A percentile compares a stretch with the other conserved stretches of the same genome.
Conservation (phyloP, 305 asterid species). For the Solanum aculeatissimum region DNA sequence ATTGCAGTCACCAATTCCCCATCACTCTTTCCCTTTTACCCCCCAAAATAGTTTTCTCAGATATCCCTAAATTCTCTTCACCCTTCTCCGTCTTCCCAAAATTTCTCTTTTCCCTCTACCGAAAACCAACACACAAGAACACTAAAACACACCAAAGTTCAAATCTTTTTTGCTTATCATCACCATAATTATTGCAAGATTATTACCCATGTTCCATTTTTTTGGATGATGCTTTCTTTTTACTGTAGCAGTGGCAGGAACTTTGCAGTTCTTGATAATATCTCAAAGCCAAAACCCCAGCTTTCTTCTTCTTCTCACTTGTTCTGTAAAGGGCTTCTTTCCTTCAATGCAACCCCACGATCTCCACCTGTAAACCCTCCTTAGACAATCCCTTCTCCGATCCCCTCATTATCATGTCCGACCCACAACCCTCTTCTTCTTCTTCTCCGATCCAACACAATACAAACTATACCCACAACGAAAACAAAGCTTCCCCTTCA, state of each 20-base stretch:
- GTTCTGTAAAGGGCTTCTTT: neutral
- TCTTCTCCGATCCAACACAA: conserved; percentile 31
- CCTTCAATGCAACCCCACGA: conserved; percentile 76
- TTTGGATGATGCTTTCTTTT: neutral
- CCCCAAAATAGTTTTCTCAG: neutral
- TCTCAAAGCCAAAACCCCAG: conserved; percentile 3
- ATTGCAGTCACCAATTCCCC: neutral
- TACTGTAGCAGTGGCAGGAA: neutral
- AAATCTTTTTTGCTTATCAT: neutral
- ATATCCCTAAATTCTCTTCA: neutral
- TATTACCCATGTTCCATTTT: neutral
- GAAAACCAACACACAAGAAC: neutral
- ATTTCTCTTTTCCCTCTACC: neutral
- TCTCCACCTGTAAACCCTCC: conserved; percentile 48
- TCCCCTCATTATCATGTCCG: conserved; percentile 31
- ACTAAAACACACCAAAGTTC: neutral
- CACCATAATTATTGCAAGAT: neutral
- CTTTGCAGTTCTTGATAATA: neutral
- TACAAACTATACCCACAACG: neutral
- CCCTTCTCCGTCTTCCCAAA: neutral
- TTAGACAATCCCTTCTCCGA: conserved; percentile 41
- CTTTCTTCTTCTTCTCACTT: neutral
- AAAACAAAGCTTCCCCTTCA: neutral
- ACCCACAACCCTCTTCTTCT: conserved; percentile 21
- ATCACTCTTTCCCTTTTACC: neutral